A percentile compares a stretch with the other conserved stretches of the same genome.
These are phyloP conservation scores for Polyplosphaeria fusca DNA, from an alignment of 495 filamentous ascomycete genomes.

Conservation along the genomic window DNA sequence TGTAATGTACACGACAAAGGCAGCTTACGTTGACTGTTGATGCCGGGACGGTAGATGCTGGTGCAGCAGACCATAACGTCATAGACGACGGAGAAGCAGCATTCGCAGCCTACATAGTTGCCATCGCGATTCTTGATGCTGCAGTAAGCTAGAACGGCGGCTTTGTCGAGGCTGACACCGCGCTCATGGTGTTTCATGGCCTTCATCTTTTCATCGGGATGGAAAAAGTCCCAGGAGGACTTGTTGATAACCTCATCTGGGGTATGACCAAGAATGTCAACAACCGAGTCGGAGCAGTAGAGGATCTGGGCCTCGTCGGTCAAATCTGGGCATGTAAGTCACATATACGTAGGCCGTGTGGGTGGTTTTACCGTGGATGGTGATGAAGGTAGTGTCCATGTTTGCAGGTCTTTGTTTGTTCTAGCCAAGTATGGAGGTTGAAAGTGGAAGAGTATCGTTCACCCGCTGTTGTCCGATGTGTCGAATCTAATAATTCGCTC, in stretches of 20 bases:
- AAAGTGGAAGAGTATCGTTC: too few species aligned
- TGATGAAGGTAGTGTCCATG: slow-evolving; percentile 86
- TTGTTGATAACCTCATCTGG: slow-evolving; percentile 71
- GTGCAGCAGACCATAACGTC: slow-evolving; percentile 84
- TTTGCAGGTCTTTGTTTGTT: background rate
- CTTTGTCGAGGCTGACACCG: slow-evolving; percentile 76
- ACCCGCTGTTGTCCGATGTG: slow-evolving; percentile 1
- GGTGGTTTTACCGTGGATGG: slow-evolving; percentile 70
- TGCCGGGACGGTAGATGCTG: slow-evolving; percentile 69
- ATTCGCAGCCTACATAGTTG: slow-evolving; percentile 78
- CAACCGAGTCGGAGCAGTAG: slow-evolving; percentile 79
- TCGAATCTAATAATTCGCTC: slow-evolving; percentile 35
- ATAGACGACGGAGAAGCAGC: slow-evolving; percentile 84
- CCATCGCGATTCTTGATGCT: slow-evolving; percentile 65
- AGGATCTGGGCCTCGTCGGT: slow-evolving; percentile 73
- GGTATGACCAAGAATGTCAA: slow-evolving; percentile 76
- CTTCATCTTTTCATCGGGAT: slow-evolving; percentile 74
- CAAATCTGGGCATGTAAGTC: slow-evolving; percentile 54
- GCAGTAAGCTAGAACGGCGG: slow-evolving; percentile 79
- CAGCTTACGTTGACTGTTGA: slow-evolving; percentile 70
- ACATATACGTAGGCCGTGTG: slow-evolving; percentile 4
- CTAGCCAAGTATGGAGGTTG: background rate
- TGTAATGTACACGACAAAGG: background rate
- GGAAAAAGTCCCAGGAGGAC: slow-evolving; percentile 84
- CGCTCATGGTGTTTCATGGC: slow-evolving; percentile 69